Percentiles rank a stretch among this genome's conserved stretches.
phyloP scores from a whole-genome alignment of 1,284 basidiomycete species.

The Puccinia polysora region DNA sequence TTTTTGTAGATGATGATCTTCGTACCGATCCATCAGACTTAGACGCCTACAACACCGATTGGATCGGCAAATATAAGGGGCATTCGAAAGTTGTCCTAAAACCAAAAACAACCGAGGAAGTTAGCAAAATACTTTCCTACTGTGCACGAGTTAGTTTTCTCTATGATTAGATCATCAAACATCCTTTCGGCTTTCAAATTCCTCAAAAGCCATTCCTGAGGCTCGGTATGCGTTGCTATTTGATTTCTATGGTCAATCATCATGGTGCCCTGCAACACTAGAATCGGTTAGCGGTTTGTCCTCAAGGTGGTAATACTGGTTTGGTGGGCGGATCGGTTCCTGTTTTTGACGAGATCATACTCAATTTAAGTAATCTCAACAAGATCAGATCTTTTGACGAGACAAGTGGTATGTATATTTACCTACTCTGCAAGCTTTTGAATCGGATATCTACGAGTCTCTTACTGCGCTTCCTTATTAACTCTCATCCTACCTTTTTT shows the following conservation, averaged over 20 bases:
- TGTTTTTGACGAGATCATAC: constrained; percentile 77
- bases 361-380: constrained; percentile 77
- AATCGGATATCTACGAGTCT: no score
- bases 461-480: constrained; percentile 7
- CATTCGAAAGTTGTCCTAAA: constrained; percentile 27
- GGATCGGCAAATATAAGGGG: constrained; percentile 43
- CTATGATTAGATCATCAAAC: no score
- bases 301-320: constrained; percentile 97
- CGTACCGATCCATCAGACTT: constrained; percentile 28
- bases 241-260: neutral
- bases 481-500: neutral
- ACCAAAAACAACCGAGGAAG: constrained; percentile 32
- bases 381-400: constrained; percentile 86
- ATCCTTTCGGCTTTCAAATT: no score
- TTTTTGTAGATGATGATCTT: constrained; percentile 14
- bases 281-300: constrained; percentile 73
- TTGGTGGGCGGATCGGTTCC: constrained; percentile 94
- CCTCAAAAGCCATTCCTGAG: neutral
- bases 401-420: constrained; percentile 65
- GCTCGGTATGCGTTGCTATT: neutral
- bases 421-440: constrained; percentile 21
- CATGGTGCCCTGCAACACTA: constrained; percentile 54
- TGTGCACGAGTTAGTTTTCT: constrained; percentile 58
- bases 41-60: constrained; percentile 42
- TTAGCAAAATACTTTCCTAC: constrained; percentile 27